A percentile compares a stretch with the other conserved stretches of the same genome.
Conservation (phyloP, 345 rosid genomes). For the Eucalyptus erythrocorys region DNA sequence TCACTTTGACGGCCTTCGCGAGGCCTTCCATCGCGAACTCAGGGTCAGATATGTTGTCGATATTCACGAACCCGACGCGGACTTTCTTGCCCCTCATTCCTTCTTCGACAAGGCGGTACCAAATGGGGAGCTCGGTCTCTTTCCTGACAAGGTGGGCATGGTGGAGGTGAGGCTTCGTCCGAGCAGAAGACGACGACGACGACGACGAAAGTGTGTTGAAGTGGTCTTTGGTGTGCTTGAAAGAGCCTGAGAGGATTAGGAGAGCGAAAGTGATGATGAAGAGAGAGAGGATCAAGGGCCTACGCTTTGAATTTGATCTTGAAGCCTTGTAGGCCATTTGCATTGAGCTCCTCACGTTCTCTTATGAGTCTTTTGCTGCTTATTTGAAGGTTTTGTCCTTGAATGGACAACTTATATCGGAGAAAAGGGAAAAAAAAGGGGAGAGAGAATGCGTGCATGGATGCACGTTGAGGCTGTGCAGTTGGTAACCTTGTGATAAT, state of each 20-base stretch:
- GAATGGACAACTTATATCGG: neutral
- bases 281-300: slow-evolving; percentile 21
- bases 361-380: neutral
- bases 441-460: slow-evolving; percentile 16
- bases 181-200: neutral
- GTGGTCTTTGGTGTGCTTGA: neutral
- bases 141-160: neutral
- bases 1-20: slow-evolving; percentile 11
- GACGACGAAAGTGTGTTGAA: neutral
- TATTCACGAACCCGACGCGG: slow-evolving; percentile 53
- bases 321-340: slow-evolving; percentile 24
- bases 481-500: neutral
- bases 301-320: slow-evolving; percentile 7
- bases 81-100: slow-evolving; percentile 9
- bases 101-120: slow-evolving; percentile 24
- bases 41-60: neutral
- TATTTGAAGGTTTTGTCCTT: neutral
- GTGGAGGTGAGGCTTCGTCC: too few species aligned
- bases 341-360: neutral
- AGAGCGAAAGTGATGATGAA: slow-evolving; percentile 28
- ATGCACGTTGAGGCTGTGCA: slow-evolving; percentile 7
- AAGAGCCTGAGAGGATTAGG: slow-evolving; percentile 1
- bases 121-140: slow-evolving; percentile 6
- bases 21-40: slow-evolving; percentile 2
- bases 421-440: rapidly evolving